Evolutionary conservation across 1,284 basidiomycete genomes (phyloP), one percentile per base, ranked within the genome.

Genomic region (Golubevia sp.): DNA sequence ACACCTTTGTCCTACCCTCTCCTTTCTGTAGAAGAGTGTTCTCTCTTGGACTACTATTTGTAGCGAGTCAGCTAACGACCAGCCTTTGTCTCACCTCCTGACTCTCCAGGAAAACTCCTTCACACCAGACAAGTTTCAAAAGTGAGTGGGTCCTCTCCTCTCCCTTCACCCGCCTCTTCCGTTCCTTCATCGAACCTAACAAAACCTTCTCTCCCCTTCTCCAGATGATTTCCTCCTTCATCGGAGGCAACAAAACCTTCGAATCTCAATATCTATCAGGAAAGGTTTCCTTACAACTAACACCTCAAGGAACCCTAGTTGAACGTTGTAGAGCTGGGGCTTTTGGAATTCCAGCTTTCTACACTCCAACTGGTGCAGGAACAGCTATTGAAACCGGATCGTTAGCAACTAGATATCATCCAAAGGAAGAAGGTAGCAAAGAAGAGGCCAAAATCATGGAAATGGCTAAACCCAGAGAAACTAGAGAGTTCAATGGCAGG

Each of bases 341-440:
- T 1, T 79, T 75, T 24, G 81, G 81, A 44, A 83, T 83, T 38
- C 78, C 81, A 11, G 81, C 79, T 2, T 83, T 83, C 64, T 83
- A 82, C 68, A 83, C 81, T 1, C 77, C 81, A 0, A 83, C 81
- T 2, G 81, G 74, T 0, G 69, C 67, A 61, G 78, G 76, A 1
- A 83, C 81, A 0, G 65, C 67, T 6, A 73, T 83, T 0, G 71
- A 80, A 61, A 73, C 67, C 1, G 80, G 80, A 5, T 74, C 74
- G 7, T 60, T 83, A 15, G 68, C 77, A 1, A 67, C 69, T 8
- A 44, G 67, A 8, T 83, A 80, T 69, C 55, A 67, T 55, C 54
- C 55, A 34, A 61, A 68, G 15, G 54, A 60, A 2, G 69, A 72
- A 50, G 66, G 70, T 1, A 51, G 48, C 54, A 70, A 63, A 15